Evolutionary conservation across 441 rosid species (phyloP).

Genomic region (Croton setiger): DNA sequence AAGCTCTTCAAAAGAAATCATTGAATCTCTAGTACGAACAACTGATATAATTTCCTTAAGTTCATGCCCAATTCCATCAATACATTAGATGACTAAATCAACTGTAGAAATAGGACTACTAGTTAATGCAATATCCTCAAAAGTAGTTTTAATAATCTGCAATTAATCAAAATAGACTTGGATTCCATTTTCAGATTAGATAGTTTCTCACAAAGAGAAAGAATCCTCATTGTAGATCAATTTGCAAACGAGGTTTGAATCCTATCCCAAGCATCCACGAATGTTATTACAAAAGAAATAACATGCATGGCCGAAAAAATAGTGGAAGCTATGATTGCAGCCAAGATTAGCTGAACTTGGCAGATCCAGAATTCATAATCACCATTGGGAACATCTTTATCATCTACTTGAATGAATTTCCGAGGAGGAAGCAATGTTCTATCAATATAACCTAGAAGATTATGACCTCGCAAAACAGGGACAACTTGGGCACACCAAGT

Average conservation of each 20-base stretch:
- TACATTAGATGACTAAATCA: neutral
- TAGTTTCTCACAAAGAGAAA: neutral
- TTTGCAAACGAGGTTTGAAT: neutral
- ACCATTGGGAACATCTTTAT: neutral
- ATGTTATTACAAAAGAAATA: neutral
- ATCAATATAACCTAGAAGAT: neutral
- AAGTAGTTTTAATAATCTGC: neutral
- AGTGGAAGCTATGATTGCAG: neutral
- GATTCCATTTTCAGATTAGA: neutral
- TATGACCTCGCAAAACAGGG: neutral
- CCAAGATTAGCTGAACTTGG: neutral
- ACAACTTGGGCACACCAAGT: neutral
- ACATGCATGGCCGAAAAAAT: neutral
- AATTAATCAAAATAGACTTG: neutral
- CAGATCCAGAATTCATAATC: neutral
- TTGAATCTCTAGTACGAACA: neutral
- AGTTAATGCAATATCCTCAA: neutral
- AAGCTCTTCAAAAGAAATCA: neutral
- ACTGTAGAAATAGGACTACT: neutral
- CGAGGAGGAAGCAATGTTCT: neutral
- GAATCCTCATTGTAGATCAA: neutral
- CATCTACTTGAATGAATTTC: neutral
- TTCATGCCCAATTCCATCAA: neutral
- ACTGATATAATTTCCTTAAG: neutral
- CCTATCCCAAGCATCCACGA: neutral